These are phyloP conservation scores for Alternaria panax DNA, from an alignment of 2,329 filamentous ascomycete genomes.

Conservation along the genomic window DNA sequence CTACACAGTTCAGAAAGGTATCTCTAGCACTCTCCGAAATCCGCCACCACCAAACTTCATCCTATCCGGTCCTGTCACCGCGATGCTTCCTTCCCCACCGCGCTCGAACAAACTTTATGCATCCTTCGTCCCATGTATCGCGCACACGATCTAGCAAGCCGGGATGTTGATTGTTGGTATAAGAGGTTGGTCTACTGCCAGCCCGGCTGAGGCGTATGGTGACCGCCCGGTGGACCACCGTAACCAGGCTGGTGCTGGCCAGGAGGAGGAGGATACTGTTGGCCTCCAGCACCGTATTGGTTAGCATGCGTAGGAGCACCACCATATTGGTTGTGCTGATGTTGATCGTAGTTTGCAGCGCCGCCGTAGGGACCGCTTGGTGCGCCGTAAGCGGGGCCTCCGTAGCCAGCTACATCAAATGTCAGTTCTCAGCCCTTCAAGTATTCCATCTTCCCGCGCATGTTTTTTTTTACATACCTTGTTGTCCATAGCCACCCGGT, in stretches of 20 bases:
- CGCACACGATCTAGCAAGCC: background rate
- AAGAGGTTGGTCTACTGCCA: constrained; percentile 30
- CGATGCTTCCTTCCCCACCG: no score
- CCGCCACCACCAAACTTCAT: background rate
- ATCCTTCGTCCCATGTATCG: background rate
- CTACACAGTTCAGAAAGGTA: constrained; percentile 17
- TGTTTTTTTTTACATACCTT: constrained; percentile 17
- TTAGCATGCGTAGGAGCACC: constrained; percentile 23
- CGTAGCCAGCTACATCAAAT: constrained; percentile 36
- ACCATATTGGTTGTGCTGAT: constrained; percentile 39
- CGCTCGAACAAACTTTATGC: background rate
- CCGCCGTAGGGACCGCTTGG: constrained; percentile 36
- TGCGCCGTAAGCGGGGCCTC: constrained; percentile 37
- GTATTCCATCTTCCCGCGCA: background rate
- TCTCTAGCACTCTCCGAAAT: background rate
- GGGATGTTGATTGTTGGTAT: no score
- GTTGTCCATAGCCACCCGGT: constrained; percentile 35
- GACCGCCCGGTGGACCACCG: constrained; percentile 14
- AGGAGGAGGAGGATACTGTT: constrained; percentile 29
- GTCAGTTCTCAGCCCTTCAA: constrained; percentile 6
- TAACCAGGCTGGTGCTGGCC: constrained; percentile 18
- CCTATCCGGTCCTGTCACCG: background rate
- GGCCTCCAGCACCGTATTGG: constrained; percentile 19
- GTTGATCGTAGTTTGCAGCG: constrained; percentile 39
- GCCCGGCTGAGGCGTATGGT: constrained; percentile 32